A percentile compares a stretch with the other conserved stretches of the same genome.
Conservation (phyloP, 2,329 filamentous ascomycete genomes). For the Aspergillus fumigatus region DNA sequence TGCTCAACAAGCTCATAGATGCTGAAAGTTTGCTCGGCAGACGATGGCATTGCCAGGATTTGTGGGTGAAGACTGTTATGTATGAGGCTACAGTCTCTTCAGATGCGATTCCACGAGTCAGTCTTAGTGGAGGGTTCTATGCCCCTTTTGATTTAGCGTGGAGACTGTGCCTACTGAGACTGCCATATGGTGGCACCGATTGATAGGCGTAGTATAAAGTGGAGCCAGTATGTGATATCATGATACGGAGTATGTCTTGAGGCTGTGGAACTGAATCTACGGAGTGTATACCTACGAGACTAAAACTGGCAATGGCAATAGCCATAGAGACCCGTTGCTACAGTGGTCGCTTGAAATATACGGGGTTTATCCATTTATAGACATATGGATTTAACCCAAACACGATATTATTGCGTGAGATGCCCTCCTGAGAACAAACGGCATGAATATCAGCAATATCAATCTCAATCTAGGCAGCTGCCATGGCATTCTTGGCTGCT, state of each 20-base stretch:
- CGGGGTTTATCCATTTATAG: no score
- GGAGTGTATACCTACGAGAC: no score
- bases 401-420: no score
- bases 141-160: background rate
- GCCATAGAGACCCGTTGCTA: no score
- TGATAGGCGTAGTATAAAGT: background rate
- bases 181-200: background rate
- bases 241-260: no score
- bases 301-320: no score
- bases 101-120: background rate
- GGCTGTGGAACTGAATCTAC: no score
- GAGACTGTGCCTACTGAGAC: background rate
- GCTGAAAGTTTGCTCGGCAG: background rate
- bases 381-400: no score
- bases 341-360: no score
- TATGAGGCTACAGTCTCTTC: background rate
- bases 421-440: no score
- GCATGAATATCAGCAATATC: no score
- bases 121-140: background rate
- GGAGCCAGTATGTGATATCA: no score
- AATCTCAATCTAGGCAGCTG: background rate
- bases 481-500: background rate
- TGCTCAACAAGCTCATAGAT: constrained; percentile 2
- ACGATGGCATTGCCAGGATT: background rate
- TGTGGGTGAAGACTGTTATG: background rate